Conservation (phyloP, 2,329 filamentous ascomycete genomes). For the Sporothrix protearum region DNA sequence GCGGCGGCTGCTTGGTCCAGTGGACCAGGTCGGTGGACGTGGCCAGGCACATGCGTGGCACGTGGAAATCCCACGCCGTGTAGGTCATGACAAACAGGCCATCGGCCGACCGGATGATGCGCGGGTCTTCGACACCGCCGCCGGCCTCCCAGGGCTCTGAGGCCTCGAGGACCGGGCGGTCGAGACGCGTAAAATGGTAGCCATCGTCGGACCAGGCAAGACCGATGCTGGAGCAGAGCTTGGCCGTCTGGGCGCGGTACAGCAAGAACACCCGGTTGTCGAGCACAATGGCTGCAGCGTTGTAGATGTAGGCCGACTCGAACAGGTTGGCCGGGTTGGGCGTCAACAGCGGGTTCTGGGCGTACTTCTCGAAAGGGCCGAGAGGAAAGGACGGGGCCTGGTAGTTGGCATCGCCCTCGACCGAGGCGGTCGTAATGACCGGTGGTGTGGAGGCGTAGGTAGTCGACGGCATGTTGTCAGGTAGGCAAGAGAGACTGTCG, state of each 20-base stretch:
- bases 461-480: not conserved
- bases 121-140: slow-evolving; percentile 38
- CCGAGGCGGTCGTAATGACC: not conserved
- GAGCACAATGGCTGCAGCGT: slow-evolving; percentile 14
- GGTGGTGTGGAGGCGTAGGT: slow-evolving; percentile 5
- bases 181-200: slow-evolving; percentile 36
- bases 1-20: slow-evolving; percentile 36
- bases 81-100: slow-evolving; percentile 40
- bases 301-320: slow-evolving; percentile 28
- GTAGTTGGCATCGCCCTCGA: slow-evolving; percentile 14
- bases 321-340: slow-evolving; percentile 30
- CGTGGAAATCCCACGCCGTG: slow-evolving; percentile 35
- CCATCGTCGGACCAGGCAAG: slow-evolving; percentile 39
- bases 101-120: slow-evolving; percentile 36
- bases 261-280: slow-evolving; percentile 30
- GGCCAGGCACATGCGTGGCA: slow-evolving; percentile 36
- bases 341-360: slow-evolving; percentile 28
- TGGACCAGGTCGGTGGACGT: slow-evolving; percentile 37
- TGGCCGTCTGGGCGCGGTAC: slow-evolving; percentile 38
- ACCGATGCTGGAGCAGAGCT: slow-evolving; percentile 35
- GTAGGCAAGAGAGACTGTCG: not conserved
- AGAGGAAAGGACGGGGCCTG: slow-evolving; percentile 25
- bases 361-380: slow-evolving; percentile 27
- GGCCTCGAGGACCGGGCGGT: slow-evolving; percentile 34
- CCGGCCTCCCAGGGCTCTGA: slow-evolving; percentile 36